Evolutionary conservation across 108 stramenopile genomes (phyloP).

Genomic region (Chaetoceros tenuissimus): DNA sequence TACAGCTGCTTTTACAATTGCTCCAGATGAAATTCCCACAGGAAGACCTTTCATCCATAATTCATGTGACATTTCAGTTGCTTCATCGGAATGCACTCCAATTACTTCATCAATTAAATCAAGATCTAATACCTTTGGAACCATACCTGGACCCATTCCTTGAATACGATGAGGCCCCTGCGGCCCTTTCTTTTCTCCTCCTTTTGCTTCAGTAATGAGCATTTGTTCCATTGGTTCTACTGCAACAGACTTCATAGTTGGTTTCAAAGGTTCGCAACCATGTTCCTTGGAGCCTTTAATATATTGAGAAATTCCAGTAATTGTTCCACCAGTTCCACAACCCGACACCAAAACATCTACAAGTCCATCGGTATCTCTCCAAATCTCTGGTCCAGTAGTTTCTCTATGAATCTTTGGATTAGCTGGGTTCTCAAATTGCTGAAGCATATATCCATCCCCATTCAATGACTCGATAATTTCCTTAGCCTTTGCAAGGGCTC

Average conservation of each 20-base stretch:
- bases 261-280: conserved; percentile 33
- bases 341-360: conserved; percentile 61
- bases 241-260: conserved; percentile 46
- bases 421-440: conserved; percentile 73
- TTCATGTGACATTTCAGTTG: conserved; percentile 35
- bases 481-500: conserved; percentile 64
- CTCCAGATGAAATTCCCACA: conserved; percentile 52
- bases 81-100: conserved; percentile 43
- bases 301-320: conserved; percentile 62
- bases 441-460: conserved; percentile 44
- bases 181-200: conserved; percentile 33
- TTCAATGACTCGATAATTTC: conserved; percentile 52
- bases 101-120: conserved; percentile 58
- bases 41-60: conserved; percentile 56
- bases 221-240: conserved; percentile 61
- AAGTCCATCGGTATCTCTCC: conserved; percentile 48
- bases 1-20: conserved; percentile 54
- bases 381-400: conserved; percentile 78
- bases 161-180: conserved; percentile 60
- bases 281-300: conserved; percentile 39
- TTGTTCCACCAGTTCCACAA: conserved; percentile 73
- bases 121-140: conserved; percentile 46
- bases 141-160: conserved; percentile 62
- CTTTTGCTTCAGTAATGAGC: conserved; percentile 32
- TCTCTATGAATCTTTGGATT: conserved; percentile 68